Percentiles rank a stretch among this genome's conserved stretches.
Conservation (phyloP, 2,329 filamentous ascomycete species). For the Nannizziopsis arthrosporioides region DNA sequence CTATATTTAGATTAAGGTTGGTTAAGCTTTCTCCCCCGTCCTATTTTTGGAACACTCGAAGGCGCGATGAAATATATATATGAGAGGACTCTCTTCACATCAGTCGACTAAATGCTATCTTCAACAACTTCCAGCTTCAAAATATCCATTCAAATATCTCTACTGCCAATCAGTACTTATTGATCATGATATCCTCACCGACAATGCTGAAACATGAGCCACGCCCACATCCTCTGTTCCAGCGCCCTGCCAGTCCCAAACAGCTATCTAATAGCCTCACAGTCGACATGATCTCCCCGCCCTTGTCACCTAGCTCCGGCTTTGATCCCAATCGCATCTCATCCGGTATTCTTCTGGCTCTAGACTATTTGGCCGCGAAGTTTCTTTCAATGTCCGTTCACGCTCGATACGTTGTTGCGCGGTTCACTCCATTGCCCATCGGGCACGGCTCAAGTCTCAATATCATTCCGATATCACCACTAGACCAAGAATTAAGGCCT, state of each 20-base stretch:
- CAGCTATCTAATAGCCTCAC: constrained; percentile 18
- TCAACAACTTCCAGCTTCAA: too few relatives aligned
- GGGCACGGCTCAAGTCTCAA: constrained; percentile 29
- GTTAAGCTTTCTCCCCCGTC: constrained; percentile 1
- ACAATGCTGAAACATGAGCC: background rate
- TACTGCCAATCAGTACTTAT: too few relatives aligned
- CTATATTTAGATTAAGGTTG: constrained; percentile 8
- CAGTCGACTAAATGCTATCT: too few relatives aligned
- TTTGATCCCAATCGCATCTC: constrained; percentile 25
- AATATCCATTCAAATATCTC: too few relatives aligned
- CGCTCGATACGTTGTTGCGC: constrained; percentile 31
- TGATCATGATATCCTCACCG: background rate
- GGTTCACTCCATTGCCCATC: constrained; percentile 30
- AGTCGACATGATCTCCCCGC: constrained; percentile 33
- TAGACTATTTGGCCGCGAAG: constrained; percentile 34
- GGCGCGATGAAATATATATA: background rate
- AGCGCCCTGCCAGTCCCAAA: background rate
- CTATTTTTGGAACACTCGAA: constrained; percentile 1
- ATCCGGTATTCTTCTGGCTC: constrained; percentile 28
- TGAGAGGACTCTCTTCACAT: too few relatives aligned
- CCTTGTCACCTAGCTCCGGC: constrained; percentile 30
- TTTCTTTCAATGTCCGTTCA: constrained; percentile 31
- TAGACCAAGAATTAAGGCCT: constrained; percentile 24
- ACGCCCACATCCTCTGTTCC: background rate
- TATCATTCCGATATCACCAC: constrained; percentile 27